Evolutionary conservation across 164 flowering plant species (phyloP), one percentile per base, ranked within the genome.

Genomic region (Dillenia suffruticosa): DNA sequence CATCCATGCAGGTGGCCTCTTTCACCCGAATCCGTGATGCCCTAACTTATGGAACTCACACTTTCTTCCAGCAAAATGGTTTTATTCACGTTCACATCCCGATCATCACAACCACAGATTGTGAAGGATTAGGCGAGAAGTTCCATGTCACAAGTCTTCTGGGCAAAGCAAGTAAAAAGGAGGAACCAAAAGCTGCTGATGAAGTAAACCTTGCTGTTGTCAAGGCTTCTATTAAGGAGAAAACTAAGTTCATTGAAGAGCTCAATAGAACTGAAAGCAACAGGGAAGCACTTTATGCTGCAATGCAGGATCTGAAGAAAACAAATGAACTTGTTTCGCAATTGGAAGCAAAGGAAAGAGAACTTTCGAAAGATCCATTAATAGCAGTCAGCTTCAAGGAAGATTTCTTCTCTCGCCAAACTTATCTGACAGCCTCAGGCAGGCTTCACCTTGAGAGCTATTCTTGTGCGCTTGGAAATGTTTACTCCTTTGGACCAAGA

Each of bases 401-500:
- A 54, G 89, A 84, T 68, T 84, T 74, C 83, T 93, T 90, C 59
- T 47, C 80, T 55, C 65, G 68, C 15, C 71, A 72, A 54, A 73
- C 85, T 54, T 83, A 74, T 68, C 63, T 91, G 9, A 80, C 92
- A 11, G 80, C 43, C 56, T 80, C 90, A 55, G 90, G 80, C 10
- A 85, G 83, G 46, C 81, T 89, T 72, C 97, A 89, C 74, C 78
- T 94, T 48, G 95, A 84, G 75, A 87, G 97, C 71, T 88, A 81
- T 71, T 93, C 99, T 48, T 83, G 88, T 71, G 79, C 95, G 13
- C 89, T 94, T 57, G 90, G 99, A 44, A 89, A 75, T 73, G 99
- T 94, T 57, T 94, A 87, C 76, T 74, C 91, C 7, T 78, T 86
- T 61, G 97, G 95, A n/a, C 99, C 99, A 0, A 83, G 88, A 65